Evolutionary conservation across 2,329 filamentous ascomycete genomes (phyloP), one percentile per base, ranked within the genome.

Genomic region (Tolypocladium ophioglossoides): DNA sequence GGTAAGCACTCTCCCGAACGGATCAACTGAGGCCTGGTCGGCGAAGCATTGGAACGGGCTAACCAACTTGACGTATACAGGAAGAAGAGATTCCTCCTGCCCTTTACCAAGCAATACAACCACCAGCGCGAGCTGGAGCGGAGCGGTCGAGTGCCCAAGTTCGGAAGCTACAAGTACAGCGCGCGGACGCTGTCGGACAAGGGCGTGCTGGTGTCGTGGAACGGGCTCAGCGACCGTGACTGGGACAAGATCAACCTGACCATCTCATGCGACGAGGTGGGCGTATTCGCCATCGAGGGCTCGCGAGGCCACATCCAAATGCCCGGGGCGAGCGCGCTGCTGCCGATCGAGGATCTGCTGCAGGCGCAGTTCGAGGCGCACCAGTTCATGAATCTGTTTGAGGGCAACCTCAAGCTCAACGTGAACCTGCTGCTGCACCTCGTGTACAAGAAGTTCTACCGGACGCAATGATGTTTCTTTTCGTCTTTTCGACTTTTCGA

Each of bases 361-460:
- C 91, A 96, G 73, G 92, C 94, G 52, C 95, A 99, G 72, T 99
- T 96, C 69, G 94, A 97, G 72, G 91, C 94, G 62, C 89, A 91
- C 64, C 91, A 96, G 72, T 96, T 95, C 70, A 91, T 97, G 83
- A 91, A 89, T 65, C 78, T 97, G 57, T 99, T 99, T 65, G 90
- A 95, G 68, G 85, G 86, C 53, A 82, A 80, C 59, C 78, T 96
- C 67, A 86, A 87, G 72, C 80, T 99, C 66, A 97, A 97, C 70
- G 94, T 99, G 65, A 99, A 99, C 75, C 72, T 99, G 66, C 83
- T 99, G 73, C 78, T 99, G 77, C 94, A 99, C 78, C 77, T 97
- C 70, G 82, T 99, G 62, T 97, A 97, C 78, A 95, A 95, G 82
- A 99, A 99, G 79, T 99, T 99, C 72, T 99, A 99, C 69, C 76